These are phyloP conservation scores for Salix viminalis DNA, from an alignment of 345 rosid species.

Conservation along the genomic window DNA sequence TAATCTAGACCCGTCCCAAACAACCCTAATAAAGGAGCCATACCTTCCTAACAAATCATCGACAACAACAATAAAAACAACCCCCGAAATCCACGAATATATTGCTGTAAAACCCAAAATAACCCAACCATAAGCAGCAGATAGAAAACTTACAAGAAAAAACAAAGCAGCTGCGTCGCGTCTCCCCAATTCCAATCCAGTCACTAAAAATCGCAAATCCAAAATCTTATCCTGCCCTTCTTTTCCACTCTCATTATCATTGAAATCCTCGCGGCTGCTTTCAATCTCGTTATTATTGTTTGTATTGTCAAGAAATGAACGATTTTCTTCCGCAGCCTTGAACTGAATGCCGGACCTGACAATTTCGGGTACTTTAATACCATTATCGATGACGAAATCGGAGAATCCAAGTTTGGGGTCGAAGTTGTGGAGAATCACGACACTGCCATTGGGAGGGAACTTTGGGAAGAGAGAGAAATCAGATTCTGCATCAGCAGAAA, in stretches of 20 bases:
- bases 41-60: slow-evolving; percentile 63
- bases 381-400: slow-evolving; percentile 44
- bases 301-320: neutral
- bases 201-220: slow-evolving; percentile 59
- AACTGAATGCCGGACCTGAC: slow-evolving; percentile 54
- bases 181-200: slow-evolving; percentile 63
- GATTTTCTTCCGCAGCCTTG: slow-evolving; percentile 16
- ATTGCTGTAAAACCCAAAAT: slow-evolving; percentile 78
- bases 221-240: slow-evolving; percentile 35
- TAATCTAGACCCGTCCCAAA: slow-evolving; percentile 72
- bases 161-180: slow-evolving; percentile 68
- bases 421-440: slow-evolving; percentile 50
- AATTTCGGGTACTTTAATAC: slow-evolving; percentile 47
- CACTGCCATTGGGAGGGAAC: slow-evolving; percentile 50
- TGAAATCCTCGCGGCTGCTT: slow-evolving; percentile 14
- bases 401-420: slow-evolving; percentile 53
- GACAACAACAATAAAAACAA: slow-evolving; percentile 62
- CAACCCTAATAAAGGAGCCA: slow-evolving; percentile 45
- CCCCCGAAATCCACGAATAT: slow-evolving; percentile 72
- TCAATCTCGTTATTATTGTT: slow-evolving; percentile 13
- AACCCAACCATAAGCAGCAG: slow-evolving; percentile 92
- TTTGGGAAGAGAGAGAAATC: slow-evolving; percentile 42
- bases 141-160: slow-evolving; percentile 64
- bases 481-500: slow-evolving; percentile 63
- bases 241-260: slow-evolving; percentile 19